A percentile compares a stretch with the other conserved stretches of the same genome.
phyloP scores from a whole-genome alignment of 148 eudicot species.

The Agrostemma githago region DNA sequence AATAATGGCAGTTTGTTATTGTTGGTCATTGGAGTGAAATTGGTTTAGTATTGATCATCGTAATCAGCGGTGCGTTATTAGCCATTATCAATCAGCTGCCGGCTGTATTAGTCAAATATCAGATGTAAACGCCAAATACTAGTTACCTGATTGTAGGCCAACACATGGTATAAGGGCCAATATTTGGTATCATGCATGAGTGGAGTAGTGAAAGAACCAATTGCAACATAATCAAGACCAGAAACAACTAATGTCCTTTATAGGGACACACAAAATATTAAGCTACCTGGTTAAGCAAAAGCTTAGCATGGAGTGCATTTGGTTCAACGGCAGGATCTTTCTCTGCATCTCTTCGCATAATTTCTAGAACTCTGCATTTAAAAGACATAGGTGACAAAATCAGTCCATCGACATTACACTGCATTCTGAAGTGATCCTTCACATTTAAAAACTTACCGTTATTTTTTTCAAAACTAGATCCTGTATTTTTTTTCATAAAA shows the following conservation, averaged over 20 bases:
- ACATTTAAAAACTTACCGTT: background rate
- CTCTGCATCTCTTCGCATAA: constrained; percentile 73
- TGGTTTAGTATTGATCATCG: background rate
- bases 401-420: background rate
- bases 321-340: constrained; percentile 66
- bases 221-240: background rate
- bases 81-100: no score
- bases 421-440: background rate
- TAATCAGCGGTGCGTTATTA: no score
- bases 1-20: background rate
- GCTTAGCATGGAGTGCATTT: constrained; percentile 63
- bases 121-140: background rate
- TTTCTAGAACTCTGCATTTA: constrained; percentile 75
- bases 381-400: constrained; percentile 1
- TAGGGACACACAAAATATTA: background rate
- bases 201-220: background rate
- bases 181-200: background rate
- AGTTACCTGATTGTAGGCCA: background rate
- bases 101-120: background rate
- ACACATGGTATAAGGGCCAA: background rate
- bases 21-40: background rate
- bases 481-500: no score
- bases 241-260: background rate
- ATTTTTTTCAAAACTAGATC: no score
- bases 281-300: constrained; percentile 68